A percentile compares a stretch with the other conserved stretches of the same genome.
Conservation (phyloP, 2,329 filamentous ascomycete genomes). For the Berkeleyomyces basicola region DNA sequence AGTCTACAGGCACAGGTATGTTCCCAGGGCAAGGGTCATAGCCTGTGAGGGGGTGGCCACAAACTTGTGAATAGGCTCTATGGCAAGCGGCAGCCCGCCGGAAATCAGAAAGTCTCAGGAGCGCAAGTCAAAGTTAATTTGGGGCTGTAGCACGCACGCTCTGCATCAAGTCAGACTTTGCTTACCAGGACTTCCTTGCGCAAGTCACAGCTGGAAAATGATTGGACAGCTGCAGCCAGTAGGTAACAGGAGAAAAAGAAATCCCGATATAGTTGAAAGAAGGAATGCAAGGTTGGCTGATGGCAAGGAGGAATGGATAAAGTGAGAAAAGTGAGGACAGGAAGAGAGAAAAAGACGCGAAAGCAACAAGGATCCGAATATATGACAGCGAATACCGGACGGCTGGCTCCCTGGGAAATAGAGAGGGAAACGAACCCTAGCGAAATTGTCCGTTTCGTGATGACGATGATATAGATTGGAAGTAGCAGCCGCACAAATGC, state of each 20-base stretch:
- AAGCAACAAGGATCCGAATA: not conserved
- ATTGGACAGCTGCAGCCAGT: not conserved
- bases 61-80: not conserved
- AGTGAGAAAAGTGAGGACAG: not conserved
- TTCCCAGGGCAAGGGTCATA: slow-evolving; percentile 1
- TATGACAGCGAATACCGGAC: not conserved
- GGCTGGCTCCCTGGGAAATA: not conserved
- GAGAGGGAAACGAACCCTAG: not conserved
- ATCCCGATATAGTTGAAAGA: not conserved
- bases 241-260: not conserved
- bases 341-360: not conserved
- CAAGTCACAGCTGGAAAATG: not conserved
- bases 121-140: not conserved
- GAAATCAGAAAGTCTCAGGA: not conserved
- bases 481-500: not conserved
- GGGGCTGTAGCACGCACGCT: not conserved
- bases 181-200: not conserved
- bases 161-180: not conserved
- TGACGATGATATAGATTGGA: not conserved
- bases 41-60: not conserved
- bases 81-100: not conserved
- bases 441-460: not conserved
- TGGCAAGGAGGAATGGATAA: not conserved
- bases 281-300: not conserved
- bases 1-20: not conserved